Evolutionary conservation across 192 early-diverging fungal species (phyloP), one percentile per base, ranked within the genome.

Genomic region (Coemansia sp.): DNA sequence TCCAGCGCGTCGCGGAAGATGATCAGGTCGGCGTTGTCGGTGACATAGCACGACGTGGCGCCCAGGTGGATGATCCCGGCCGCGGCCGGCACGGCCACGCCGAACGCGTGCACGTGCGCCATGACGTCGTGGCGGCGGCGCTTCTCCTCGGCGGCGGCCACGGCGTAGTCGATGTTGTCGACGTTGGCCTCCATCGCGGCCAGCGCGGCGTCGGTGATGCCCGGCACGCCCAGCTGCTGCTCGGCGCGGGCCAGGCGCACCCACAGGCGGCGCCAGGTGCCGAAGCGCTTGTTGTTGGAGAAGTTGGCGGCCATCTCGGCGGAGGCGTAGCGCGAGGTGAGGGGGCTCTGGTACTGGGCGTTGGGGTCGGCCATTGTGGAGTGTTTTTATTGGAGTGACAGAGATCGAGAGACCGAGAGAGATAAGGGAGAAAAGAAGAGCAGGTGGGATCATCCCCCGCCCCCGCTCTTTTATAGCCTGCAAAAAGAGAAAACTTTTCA

Each of bases 91-190:
- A 85, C 85, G 12, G 81, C 90, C 4, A 90, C 62, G 35, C 92
- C 94, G 75, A 92, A 92, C 14, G 94, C 89, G 74, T 98, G 94
- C 25, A 98, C 96, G 64, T 98, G 96, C n/a, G 96, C 94, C 94
- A 98, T 98, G 40, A 98, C 96, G 75, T 98, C 96, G 75, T 98
- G 96, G 12, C 96, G 82, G 12, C 94, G 82, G 47, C 85, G 83
- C 82, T 91, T 90, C 62, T 98, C 96, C 71, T 98, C 96, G 25
- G 70, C 84, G 28, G 85, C 87, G 29, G 93, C 96, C 31, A 93
- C 59, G 28, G 64, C 78, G 69, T 92, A 98, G 77, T 98, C 96
- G 64, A 95, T 95, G 61, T 90, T 85, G 58, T 75, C 64, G 41
- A 97, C 46, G 77, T 97, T 90, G 30, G 75, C 84, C 46, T 87